Base-by-base conservation (phyloP, 78 protist genomes). In the Monosiga brevicollis region DNA sequence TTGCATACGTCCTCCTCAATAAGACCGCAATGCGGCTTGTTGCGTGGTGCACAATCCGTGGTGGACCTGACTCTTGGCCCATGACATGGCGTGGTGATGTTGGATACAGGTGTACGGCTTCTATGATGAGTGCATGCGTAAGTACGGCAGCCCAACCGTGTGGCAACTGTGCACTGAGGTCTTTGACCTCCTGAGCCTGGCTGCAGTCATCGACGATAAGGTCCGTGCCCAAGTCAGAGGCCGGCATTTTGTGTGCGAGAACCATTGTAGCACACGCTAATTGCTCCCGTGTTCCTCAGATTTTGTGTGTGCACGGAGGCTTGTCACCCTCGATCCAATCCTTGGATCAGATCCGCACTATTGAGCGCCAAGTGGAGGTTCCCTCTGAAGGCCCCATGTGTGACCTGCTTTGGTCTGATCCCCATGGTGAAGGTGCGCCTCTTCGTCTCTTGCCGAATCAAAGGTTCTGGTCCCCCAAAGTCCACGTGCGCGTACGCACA, bases 361-460 rank as follows among this genome's bases (percentile, higher is more conserved):
- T 98, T 38, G 98, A 97, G 79, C 87, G 99, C 40, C 95, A 96
- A 84, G 97, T 93, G 86, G 98, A 98, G 83, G 96, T 96, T 0
- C 99, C 99, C 42, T 99, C 97, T 76, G 99, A 97, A 62, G 99
- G 99, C 15, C 92, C 98, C 38, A 97, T 98, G 99, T 97, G 99
- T 55, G 99, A 97, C 84, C 93, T 98, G n/a, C 87, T 98, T 88
- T 98, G 99, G 99, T 92, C 97, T 26, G 99, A 98, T 88, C 99
- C 99, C 23, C 97, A 96, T 40, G 95, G 78, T 49, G 62, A 0
- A 88, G 40, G 78, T 10, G n/a, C n/a, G n/a, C n/a, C n/a, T n/a
- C n/a, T n/a, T n/a, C n/a, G n/a, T n/a, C n/a, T n/a, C n/a, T n/a
- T n/a, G n/a, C n/a, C n/a, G n/a, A n/a, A n/a, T n/a, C n/a, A n/a